phyloP scores from a whole-genome alignment of 129 eudicot species.

The Lonicera japonica region DNA sequence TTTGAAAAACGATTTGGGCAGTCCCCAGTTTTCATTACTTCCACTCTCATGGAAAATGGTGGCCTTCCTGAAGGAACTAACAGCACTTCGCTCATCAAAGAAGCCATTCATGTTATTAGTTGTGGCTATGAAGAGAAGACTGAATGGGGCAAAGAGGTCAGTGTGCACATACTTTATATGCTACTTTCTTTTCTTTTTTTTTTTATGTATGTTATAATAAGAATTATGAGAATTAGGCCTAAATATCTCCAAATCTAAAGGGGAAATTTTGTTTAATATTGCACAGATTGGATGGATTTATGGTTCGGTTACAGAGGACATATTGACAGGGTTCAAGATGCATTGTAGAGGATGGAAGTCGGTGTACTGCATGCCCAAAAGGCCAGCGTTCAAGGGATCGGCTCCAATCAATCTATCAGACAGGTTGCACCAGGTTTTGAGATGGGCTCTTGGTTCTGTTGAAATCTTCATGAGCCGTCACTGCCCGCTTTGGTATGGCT shows the following conservation, averaged over 20 bases:
- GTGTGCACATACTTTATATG: too few species aligned
- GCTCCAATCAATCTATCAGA: slow-evolving; percentile 98
- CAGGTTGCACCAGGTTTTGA: slow-evolving; percentile 89
- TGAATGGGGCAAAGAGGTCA: slow-evolving; percentile 98
- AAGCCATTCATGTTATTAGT: slow-evolving; percentile 97
- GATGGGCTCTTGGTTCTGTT: slow-evolving; percentile 99
- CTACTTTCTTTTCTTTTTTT: too few species aligned
- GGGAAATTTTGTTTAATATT: not conserved
- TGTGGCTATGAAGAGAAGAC: slow-evolving; percentile 96
- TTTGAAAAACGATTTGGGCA: slow-evolving; percentile 93
- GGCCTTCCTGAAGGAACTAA: slow-evolving; percentile 89
- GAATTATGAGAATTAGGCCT: not conserved
- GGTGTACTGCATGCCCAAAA: slow-evolving; percentile 86
- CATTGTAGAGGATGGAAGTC: slow-evolving; percentile 98
- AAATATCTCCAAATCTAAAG: not conserved
- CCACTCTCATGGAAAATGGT: slow-evolving; percentile 88
- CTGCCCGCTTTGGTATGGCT: slow-evolving; percentile 96
- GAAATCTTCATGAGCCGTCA: slow-evolving; percentile 95
- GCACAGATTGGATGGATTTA: slow-evolving; percentile 97
- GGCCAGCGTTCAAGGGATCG: slow-evolving; percentile 95
- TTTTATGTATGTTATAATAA: not conserved
- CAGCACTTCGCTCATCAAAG: slow-evolving; percentile 67
- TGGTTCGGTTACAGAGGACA: slow-evolving; percentile 93
- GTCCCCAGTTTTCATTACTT: slow-evolving; percentile 89
- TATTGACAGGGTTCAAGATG: slow-evolving; percentile 97